Conservation (phyloP, 176 grass and related monocot species). For the Rhynchospora pubera region DNA sequence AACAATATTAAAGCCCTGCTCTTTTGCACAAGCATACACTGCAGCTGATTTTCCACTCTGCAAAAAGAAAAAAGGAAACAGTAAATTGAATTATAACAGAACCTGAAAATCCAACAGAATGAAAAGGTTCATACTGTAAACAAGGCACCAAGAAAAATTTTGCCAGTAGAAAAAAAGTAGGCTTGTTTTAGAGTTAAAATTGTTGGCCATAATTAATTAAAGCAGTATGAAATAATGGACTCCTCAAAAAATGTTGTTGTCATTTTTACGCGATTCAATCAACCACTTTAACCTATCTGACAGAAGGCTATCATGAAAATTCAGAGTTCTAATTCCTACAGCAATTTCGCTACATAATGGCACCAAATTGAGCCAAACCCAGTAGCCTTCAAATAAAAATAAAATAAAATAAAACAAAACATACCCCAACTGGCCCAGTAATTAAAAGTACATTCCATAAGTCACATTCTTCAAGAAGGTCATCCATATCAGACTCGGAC, state of each 20-base stretch:
- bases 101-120: constrained; percentile 21
- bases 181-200: background rate
- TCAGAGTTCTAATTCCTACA: too few species aligned
- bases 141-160: background rate
- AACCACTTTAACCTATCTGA: too few species aligned
- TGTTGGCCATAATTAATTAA: background rate
- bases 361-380: too few species aligned
- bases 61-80: constrained; percentile 24
- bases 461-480: constrained; percentile 36
- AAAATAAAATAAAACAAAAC: background rate
- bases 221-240: background rate
- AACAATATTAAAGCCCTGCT: constrained; percentile 86
- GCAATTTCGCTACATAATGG: too few species aligned
- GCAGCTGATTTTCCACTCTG: constrained; percentile 97
- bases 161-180: background rate
- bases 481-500: constrained; percentile 54
- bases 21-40: constrained; percentile 88
- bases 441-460: constrained; percentile 76
- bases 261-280: too few species aligned
- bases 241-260: too few species aligned
- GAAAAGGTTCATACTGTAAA: background rate
- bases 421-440: constrained; percentile 94
- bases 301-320: too few species aligned
- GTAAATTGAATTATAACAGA: constrained; percentile 8
- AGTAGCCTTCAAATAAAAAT: background rate